Evolutionary conservation across 768 basidiomycete genomes (phyloP).

Genomic region (Russula emetica): DNA sequence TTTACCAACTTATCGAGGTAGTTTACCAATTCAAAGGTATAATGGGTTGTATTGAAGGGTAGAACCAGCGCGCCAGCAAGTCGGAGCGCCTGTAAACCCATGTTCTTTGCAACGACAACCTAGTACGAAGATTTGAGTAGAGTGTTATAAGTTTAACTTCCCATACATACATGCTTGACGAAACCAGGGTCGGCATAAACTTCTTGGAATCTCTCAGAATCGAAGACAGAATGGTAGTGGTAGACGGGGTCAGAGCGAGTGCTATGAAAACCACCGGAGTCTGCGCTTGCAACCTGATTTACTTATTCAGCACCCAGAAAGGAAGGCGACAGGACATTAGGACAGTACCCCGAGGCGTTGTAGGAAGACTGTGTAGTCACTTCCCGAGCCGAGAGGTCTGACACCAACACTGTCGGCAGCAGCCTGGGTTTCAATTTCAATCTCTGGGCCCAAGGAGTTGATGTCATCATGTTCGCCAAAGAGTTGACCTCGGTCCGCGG

Average conservation of each 20-base stretch:
- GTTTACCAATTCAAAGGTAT: conserved; percentile 47
- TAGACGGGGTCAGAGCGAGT: conserved; percentile 47
- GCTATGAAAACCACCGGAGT: conserved; percentile 37
- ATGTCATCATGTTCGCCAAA: conserved; percentile 43
- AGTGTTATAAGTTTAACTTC: neutral
- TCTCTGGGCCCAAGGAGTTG: conserved; percentile 42
- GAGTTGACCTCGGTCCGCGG: conserved; percentile 52
- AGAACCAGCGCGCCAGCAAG: conserved; percentile 51
- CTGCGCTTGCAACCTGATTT: conserved; percentile 36
- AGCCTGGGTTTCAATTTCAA: conserved; percentile 36
- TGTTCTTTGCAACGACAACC: conserved; percentile 56
- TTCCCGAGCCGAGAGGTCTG: conserved; percentile 71
- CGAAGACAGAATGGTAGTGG: conserved; percentile 60
- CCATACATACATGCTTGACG: conserved; percentile 46
- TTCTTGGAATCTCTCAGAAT: conserved; percentile 56
- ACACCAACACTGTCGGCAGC: conserved; percentile 41
- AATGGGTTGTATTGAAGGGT: conserved; percentile 68
- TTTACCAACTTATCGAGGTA: conserved; percentile 50
- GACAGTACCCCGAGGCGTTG: conserved; percentile 64
- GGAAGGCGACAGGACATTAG: conserved; percentile 25
- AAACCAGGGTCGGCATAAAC: conserved; percentile 63
- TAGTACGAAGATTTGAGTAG: conserved; percentile 25
- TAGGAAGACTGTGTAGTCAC: conserved; percentile 90
- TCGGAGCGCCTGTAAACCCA: conserved; percentile 53
- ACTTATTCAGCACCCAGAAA: conserved; percentile 33